These are phyloP conservation scores for Kondoa subrosea DNA, from an alignment of 768 basidiomycete species.

Conservation along the genomic window DNA sequence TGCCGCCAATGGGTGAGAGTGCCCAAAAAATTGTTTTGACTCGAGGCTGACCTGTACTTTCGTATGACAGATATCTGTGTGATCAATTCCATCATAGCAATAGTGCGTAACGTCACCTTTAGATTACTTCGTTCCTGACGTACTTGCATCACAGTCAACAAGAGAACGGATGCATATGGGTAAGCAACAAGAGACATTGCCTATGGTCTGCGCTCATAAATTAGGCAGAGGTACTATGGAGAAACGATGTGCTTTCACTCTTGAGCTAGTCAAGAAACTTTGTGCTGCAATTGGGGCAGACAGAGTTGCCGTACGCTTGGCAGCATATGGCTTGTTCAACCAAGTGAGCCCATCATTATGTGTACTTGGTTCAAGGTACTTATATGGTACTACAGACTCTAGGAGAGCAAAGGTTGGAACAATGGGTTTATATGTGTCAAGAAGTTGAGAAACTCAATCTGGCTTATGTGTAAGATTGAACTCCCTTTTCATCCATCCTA, in stretches of 20 bases:
- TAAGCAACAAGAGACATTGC: background rate
- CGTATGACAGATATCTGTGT: slow-evolving; percentile 16
- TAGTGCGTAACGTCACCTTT: slow-evolving; percentile 1
- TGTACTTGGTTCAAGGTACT: background rate
- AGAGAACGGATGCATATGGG: slow-evolving; percentile 39
- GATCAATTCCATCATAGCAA: slow-evolving; percentile 24
- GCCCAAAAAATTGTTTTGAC: background rate
- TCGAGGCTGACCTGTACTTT: background rate
- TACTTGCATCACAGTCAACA: slow-evolving; percentile 20
- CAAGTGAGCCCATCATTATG: slow-evolving; percentile 6
- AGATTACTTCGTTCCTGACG: background rate
- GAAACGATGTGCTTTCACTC: slow-evolving; percentile 42
- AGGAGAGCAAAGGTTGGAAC: slow-evolving; percentile 25
- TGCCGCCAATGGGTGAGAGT: slow-evolving; percentile 5
- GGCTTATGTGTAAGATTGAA: slow-evolving; percentile 26
- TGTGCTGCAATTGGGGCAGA: slow-evolving; percentile 41
- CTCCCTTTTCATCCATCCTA: background rate
- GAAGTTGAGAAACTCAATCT: slow-evolving; percentile 23
- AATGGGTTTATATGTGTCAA: slow-evolving; percentile 27
- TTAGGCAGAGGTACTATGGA: slow-evolving; percentile 39
- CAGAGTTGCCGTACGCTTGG: slow-evolving; percentile 42
- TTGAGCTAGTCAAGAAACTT: slow-evolving; percentile 43
- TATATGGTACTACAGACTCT: slow-evolving; percentile 12
- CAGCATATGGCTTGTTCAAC: slow-evolving; percentile 33
- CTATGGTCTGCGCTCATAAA: background rate